Base-by-base conservation (phyloP, 495 filamentous ascomycete genomes). In the Cercophora scortea region DNA sequence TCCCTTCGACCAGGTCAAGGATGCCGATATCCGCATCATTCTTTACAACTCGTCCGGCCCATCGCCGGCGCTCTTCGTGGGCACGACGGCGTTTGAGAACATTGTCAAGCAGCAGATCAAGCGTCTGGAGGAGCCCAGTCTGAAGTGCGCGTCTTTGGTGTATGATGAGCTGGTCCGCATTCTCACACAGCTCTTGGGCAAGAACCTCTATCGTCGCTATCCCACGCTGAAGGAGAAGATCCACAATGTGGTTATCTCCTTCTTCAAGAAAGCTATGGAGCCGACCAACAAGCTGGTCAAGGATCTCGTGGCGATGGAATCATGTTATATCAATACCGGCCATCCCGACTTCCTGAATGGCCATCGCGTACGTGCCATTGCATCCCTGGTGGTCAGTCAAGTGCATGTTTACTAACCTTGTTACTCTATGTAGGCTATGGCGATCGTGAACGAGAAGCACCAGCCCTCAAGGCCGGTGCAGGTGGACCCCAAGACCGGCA, bases 41-140 rank as follows among this genome's bases (percentile, higher is more conserved):
- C 82, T 99, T 17, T 90, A 92, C 81, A 99, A 99, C 79, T 96
- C 94, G 8, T 97, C 94, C 16, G 94, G 94, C 61, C 89, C 94
- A 11, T 96, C 94, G 9, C 94, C 94, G 6, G 91, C 94, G 6
- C 83, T 99, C 11, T 99, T 99, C 68, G 94, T 99, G 39, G 93
- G 92, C 49, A 97, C 94, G 8, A 93, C 90, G 1, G 94, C 94
- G 4, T 99, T 99, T 53, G 94, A 99, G 67, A 77, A 95, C 47
- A 96, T 99, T 58, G 94, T 97, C 57, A 99, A 97, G 80, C 87
- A 96, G 66, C 90, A 99, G 67, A 99, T 99, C 70, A 94, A 85
- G 79, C 82, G 94, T 43, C 70, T 99, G 45, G 94, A 99, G 70
- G 94, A 99, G 52, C 94, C 94, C 32, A 95, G 89, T 69, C 70